A percentile compares a stretch with the other conserved stretches of the same genome.
phyloP scores from a whole-genome alignment of 2,329 filamentous ascomycete species.

The Fusarium nurragi region DNA sequence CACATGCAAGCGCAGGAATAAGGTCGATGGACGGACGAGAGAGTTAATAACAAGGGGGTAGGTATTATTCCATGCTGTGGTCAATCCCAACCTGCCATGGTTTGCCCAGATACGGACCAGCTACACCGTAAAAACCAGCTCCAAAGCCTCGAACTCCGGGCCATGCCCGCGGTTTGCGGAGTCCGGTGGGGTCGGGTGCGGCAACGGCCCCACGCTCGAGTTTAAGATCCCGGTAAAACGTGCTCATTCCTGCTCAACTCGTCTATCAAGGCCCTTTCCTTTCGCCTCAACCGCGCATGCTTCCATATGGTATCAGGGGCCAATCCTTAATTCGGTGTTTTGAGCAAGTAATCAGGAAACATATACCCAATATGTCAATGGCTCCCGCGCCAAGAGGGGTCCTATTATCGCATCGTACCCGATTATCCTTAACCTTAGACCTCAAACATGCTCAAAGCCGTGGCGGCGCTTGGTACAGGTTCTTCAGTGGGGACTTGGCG shows the following conservation, averaged over 20 bases:
- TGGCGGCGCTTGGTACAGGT: conserved; percentile 6
- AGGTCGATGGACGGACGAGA: conserved; percentile 1
- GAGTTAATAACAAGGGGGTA: conserved; percentile 18
- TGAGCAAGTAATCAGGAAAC: conserved; percentile 40
- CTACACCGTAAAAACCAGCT: not conserved
- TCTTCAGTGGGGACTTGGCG: conserved; percentile 25
- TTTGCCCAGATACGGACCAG: not conserved
- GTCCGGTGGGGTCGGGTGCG: conserved; percentile 7
- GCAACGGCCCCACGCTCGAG: conserved; percentile 15
- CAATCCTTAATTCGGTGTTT: conserved; percentile 14
- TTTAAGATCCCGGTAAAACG: conserved; percentile 44
- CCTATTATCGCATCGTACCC: conserved; percentile 6
- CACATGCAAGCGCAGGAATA: not conserved
- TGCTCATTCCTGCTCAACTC: conserved; percentile 52
- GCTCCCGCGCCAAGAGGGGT: conserved; percentile 31
- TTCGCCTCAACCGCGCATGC: conserved; percentile 2
- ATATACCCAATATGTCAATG: conserved; percentile 35
- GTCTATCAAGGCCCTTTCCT: not conserved
- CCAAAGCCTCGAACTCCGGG: conserved; percentile 12
- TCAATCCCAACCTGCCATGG: not conserved
- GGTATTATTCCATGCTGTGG: conserved; percentile 13
- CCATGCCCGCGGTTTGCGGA: conserved; percentile 9
- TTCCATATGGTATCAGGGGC: not conserved
- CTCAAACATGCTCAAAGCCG: conserved; percentile 31
- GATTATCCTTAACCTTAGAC: conserved; percentile 9